Evolutionary conservation across 2,329 filamentous ascomycete species (phyloP).

Genomic region (Aciculosporium take): DNA sequence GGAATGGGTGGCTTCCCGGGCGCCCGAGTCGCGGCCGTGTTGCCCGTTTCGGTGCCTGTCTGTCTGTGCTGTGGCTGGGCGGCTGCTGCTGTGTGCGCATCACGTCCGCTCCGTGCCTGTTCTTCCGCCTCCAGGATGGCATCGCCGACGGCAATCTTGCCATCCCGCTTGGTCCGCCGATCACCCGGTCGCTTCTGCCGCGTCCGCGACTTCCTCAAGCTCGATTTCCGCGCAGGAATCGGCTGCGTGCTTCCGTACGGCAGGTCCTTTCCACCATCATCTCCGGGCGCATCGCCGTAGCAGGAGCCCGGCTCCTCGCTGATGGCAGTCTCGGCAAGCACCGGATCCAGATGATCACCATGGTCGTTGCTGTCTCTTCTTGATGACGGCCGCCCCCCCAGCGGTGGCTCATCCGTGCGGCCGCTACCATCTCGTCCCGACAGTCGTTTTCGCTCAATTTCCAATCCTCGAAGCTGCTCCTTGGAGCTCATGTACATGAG

Average conservation of each 20-base stretch:
- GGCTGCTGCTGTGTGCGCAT: neutral
- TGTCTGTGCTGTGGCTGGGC: neutral
- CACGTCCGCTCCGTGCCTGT: slow-evolving; percentile 5
- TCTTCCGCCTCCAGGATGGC: slow-evolving; percentile 31
- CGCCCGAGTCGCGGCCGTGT: no score
- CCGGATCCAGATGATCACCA: slow-evolving; percentile 28
- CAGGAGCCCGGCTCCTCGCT: slow-evolving; percentile 34
- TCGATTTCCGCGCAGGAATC: slow-evolving; percentile 56
- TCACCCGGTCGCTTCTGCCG: slow-evolving; percentile 38
- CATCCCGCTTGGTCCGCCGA: slow-evolving; percentile 34
- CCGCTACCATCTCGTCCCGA: slow-evolving; percentile 14
- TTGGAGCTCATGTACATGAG: slow-evolving; percentile 63
- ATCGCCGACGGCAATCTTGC: slow-evolving; percentile 22
- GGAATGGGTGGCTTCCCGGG: slow-evolving; percentile 11
- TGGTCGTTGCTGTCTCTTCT: slow-evolving; percentile 14
- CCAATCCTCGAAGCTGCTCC: slow-evolving; percentile 49
- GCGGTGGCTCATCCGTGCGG: slow-evolving; percentile 12
- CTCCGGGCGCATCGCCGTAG: slow-evolving; percentile 12
- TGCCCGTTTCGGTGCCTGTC: slow-evolving; percentile 5
- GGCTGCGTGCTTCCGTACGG: slow-evolving; percentile 28
- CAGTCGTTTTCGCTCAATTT: slow-evolving; percentile 45
- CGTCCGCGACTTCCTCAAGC: slow-evolving; percentile 42
- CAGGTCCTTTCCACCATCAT: slow-evolving; percentile 11
- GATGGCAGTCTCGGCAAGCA: slow-evolving; percentile 39
- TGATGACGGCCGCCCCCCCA: slow-evolving; percentile 16